A percentile compares a stretch with the other conserved stretches of the same genome.
Conservation (phyloP, 2,329 filamentous ascomycete species). For the Alternaria longipes region DNA sequence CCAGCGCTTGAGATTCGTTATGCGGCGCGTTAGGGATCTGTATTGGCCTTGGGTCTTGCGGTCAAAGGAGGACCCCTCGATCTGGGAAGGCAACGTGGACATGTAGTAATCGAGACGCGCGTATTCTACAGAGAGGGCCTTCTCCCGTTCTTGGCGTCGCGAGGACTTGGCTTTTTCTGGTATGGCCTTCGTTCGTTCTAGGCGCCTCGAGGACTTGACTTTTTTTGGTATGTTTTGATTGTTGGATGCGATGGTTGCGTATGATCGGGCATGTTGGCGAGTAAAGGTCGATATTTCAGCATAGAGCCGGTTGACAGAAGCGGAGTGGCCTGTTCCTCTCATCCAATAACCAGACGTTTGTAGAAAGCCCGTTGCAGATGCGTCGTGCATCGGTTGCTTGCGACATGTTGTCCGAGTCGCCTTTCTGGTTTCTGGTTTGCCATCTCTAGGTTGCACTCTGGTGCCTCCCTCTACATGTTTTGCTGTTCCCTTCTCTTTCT, state of each 20-base stretch:
- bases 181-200: not conserved
- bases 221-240: not conserved
- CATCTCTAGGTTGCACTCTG: not conserved
- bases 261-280: constrained; percentile 21
- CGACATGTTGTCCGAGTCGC: not conserved
- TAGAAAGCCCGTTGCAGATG: constrained; percentile 8
- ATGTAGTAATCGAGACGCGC: constrained; percentile 21
- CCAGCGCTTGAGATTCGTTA: constrained; percentile 30
- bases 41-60: constrained; percentile 36
- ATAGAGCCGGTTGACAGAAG: constrained; percentile 28
- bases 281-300: constrained; percentile 37
- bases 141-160: constrained; percentile 7
- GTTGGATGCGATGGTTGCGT: constrained; percentile 11
- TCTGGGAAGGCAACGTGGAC: constrained; percentile 9
- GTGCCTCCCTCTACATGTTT: not conserved
- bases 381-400: not conserved
- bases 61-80: not conserved
- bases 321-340: not conserved
- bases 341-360: constrained; percentile 2
- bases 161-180: not conserved
- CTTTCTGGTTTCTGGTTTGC: not conserved
- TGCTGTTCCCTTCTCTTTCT: constrained; percentile 23
- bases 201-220: not conserved
- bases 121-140: constrained; percentile 15
- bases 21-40: constrained; percentile 39